Conservation (phyloP, 306 rosid species). For the Sphenostylis stenocarpa region DNA sequence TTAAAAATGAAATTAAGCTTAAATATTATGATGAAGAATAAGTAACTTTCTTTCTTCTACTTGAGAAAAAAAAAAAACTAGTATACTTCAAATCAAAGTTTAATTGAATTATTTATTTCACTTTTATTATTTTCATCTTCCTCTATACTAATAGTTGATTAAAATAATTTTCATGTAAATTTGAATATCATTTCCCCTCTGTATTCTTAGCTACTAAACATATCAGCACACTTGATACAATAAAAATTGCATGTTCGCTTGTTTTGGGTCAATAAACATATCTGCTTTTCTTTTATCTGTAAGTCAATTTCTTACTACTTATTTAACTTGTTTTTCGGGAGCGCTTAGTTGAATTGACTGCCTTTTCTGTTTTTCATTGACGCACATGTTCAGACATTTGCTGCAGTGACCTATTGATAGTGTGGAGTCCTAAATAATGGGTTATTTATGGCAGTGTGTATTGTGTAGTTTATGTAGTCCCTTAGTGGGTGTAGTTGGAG, state of each 20-base stretch:
- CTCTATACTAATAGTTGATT: slow-evolving; percentile 13
- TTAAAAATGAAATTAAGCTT: no score
- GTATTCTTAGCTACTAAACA: slow-evolving; percentile 15
- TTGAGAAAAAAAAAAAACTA: neutral
- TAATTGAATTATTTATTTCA: slow-evolving; percentile 19
- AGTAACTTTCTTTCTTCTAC: neutral
- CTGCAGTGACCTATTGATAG: neutral
- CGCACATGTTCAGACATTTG: neutral
- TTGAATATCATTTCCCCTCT: neutral
- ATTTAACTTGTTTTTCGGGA: neutral
- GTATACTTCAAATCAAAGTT: neutral
- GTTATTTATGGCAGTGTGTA: neutral
- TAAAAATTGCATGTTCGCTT: neutral
- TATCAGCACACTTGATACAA: neutral
- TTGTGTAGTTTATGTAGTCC: neutral
- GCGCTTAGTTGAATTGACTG: neutral
- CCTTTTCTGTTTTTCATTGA: neutral
- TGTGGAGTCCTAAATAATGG: neutral
- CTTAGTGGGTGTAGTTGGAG: neutral
- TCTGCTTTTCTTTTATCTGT: neutral
- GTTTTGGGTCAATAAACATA: neutral
- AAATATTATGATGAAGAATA: no score
- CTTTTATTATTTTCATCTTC: neutral
- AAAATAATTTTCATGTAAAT: neutral
- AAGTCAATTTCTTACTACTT: neutral